Conservation (phyloP, 768 basidiomycete genomes). For the Cubamyces sp. region DNA sequence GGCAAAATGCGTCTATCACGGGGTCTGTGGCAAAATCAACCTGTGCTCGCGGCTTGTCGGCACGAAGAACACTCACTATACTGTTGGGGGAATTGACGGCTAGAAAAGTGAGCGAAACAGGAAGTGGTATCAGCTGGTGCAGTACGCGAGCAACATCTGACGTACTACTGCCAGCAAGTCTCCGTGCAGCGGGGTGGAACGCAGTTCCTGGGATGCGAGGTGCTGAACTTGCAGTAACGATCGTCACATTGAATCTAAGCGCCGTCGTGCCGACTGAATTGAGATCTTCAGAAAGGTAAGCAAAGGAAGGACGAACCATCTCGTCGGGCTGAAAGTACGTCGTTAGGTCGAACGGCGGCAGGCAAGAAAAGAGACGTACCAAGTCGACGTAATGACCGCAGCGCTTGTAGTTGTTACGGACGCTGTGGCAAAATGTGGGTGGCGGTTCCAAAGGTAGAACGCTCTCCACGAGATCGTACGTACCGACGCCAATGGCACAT, state of each 20-base stretch:
- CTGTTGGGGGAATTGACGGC: conserved; percentile 72
- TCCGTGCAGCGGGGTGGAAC: conserved; percentile 55
- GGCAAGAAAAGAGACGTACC: conserved; percentile 42
- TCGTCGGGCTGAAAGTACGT: conserved; percentile 54
- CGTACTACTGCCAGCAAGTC: conserved; percentile 83
- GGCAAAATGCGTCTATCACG: conserved; percentile 36
- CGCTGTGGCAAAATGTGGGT: conserved; percentile 43
- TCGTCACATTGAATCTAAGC: conserved; percentile 67
- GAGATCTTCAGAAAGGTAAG: conserved; percentile 22
- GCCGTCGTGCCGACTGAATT: conserved; percentile 29
- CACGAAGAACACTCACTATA: conserved; percentile 53
- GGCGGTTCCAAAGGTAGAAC: conserved; percentile 23
- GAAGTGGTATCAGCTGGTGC: conserved; percentile 17
- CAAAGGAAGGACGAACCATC: conserved; percentile 46
- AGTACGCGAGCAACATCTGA: conserved; percentile 9
- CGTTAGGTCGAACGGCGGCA: conserved; percentile 23
- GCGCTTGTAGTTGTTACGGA: conserved; percentile 60
- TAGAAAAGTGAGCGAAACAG: conserved; percentile 34
- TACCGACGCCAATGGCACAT: conserved; percentile 83
- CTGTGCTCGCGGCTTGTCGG: conserved; percentile 5
- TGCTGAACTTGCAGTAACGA: conserved; percentile 72
- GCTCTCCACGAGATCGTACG: conserved; percentile 18
- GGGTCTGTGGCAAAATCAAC: conserved; percentile 28
- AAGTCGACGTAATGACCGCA: conserved; percentile 60
- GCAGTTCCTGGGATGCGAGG: conserved; percentile 61